Percentiles rank a stretch among this genome's conserved stretches.
These are phyloP conservation scores for Aspergillus alliaceus DNA, from an alignment of 2,329 filamentous ascomycete genomes.

Conservation along the genomic window DNA sequence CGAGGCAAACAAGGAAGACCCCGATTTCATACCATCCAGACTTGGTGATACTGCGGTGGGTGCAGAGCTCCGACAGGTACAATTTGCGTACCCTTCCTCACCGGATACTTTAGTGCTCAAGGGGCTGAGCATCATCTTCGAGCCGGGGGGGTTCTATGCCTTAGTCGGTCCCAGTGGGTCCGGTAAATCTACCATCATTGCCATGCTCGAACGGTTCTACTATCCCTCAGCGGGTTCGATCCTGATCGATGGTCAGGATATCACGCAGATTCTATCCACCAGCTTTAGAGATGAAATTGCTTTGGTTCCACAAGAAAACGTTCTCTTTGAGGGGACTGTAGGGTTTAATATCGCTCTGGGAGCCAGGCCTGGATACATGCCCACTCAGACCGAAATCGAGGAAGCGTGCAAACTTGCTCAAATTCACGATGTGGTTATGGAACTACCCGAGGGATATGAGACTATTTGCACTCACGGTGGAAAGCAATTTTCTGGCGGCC, in stretches of 20 bases:
- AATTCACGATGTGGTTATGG: conserved; percentile 67
- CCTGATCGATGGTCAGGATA: conserved; percentile 53
- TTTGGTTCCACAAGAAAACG: conserved; percentile 50
- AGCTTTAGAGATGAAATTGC: conserved; percentile 47
- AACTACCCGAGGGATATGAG: conserved; percentile 64
- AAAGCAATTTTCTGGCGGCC: conserved; percentile 56
- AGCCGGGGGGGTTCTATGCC: conserved; percentile 40
- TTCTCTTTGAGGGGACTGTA: conserved; percentile 50
- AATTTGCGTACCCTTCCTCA: conserved; percentile 67
- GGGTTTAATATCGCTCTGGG: conserved; percentile 50
- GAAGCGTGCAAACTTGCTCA: conserved; percentile 67
- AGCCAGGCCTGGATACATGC: conserved; percentile 53
- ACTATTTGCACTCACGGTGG: conserved; percentile 60
- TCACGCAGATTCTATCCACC: conserved; percentile 39
- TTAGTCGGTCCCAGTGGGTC: conserved; percentile 68
- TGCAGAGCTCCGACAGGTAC: conserved; percentile 59
- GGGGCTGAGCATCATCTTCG: conserved; percentile 56
- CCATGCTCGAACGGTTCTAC: conserved; percentile 57
- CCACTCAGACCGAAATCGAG: conserved; percentile 61
- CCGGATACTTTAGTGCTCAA: conserved; percentile 57
- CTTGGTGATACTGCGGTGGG: conserved; percentile 39
- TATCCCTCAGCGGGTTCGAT: conserved; percentile 50
- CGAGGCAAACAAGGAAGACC: background rate
- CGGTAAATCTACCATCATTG: conserved; percentile 66
- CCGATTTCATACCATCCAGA: background rate